Evolutionary conservation across 2,329 filamentous ascomycete species (phyloP), one percentile per base, ranked within the genome.

Genomic region (Dothidotthia symphoricarpi): DNA sequence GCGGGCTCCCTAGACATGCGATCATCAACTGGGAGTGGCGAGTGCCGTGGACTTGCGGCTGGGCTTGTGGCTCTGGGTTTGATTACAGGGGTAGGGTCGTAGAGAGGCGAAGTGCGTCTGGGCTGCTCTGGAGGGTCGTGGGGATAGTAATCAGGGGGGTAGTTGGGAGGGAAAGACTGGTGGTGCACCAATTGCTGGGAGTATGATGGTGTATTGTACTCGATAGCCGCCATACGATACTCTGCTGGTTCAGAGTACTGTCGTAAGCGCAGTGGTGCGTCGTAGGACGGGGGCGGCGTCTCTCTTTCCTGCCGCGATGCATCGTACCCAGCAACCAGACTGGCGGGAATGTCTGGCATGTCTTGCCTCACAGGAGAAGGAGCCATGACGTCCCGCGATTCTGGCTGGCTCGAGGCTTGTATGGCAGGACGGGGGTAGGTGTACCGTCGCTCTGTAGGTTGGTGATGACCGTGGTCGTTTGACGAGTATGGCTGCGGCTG

Each of bases 41-140:
- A 51, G 32, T 57, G 40, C 6, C 41, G 39, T 6, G 59, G 59
- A 28, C 43, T 61, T 7, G 49, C 59, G 6, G 59, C 64, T 11
- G 75, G 75, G 29, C 69, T 76, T 35, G 67, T 61, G 12, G 64
- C 68, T 22, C 68, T 64, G n/a, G 65, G 67, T 45, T 69, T 72
- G 36, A 70, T 58, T 13, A 70, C 58, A 7, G 68, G 64, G 2
- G 64, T 72, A 3, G 68, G 57, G 4, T 73, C 64, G 2, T 66
- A 62, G 8, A 55, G 36, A 1, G 62, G 47, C 64, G 62, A 64
- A 9, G 49, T 58, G 16, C 57, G 60, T 15, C 52, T 54, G 4
- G 63, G 63, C 43, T 67, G 59, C 36, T 67, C 61, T 9, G 61
- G 63, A 2, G 63, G 53, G 10, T 59, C 70, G 40, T 73, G 68